Base-by-base conservation (phyloP, 192 early-diverging fungal species). In the Rhizophagus clarus region DNA sequence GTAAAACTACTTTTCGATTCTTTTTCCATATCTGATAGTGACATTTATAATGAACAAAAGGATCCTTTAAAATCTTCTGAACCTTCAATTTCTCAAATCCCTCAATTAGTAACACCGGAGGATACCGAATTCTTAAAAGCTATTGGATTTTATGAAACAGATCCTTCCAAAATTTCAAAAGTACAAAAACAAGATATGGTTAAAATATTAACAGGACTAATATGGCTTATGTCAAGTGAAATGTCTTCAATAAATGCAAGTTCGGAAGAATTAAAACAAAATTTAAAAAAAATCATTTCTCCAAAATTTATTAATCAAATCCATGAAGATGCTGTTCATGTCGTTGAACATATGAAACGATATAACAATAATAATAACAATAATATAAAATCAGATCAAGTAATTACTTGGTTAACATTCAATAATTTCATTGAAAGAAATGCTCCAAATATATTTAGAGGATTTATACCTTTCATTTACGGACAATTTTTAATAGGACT, bases 381-480 rank as follows among this genome's bases (percentile, higher is more conserved):
- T 3, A 4, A 22, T 5, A 74, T n/a, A n/a, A 56, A 56, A 31
- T 74, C 72, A 20, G 9, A 47, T 51, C 11, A 47, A 51, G 47
- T 51, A 15, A 61, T 76, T 24, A 76, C 60, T 40, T 76, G 74
- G 74, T 17, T 28, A 63, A 76, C 24, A 62, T 76, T 76, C 24
- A 37, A 61, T 14, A 80, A 82, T 24, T 86, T 79, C 28, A 37
- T 81, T 14, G 45, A 67, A 4, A 80, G 83, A 1, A 84, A 85
- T 76, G 76, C 83, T 0, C 89, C 89, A 9, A 78, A 85, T 77
- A 42, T 90, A 8, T 87, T 88, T 61, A 69, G 82, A 22, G 66
- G 83, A 1, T 68, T 88, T 10, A 80, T 85, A 22, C 81, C 79
- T 6, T 90, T 88, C 66, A 82, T 90, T 28, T 86, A 86, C 17